phyloP scores from a whole-genome alignment of 2,329 filamentous ascomycete genomes.

The Talaromyces sp. region DNA sequence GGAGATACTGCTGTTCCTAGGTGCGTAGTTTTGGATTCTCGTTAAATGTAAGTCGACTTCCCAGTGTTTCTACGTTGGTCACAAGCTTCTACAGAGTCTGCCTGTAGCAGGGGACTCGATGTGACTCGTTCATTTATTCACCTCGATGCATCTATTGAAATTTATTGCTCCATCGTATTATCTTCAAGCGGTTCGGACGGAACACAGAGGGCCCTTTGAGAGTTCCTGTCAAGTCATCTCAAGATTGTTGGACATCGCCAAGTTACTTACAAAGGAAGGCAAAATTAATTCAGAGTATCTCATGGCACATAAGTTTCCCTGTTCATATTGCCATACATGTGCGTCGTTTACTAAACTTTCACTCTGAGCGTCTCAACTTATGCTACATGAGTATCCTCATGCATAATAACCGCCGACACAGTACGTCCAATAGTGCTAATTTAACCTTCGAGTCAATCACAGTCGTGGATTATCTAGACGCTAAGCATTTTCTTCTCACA shows the following conservation, averaged over 20 bases:
- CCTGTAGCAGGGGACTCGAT: background rate
- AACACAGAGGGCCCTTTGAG: background rate
- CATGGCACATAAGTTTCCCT: background rate
- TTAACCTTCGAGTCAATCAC: background rate
- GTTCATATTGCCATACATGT: too few species aligned
- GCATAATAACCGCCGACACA: constrained; percentile 5
- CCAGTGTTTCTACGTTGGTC: background rate
- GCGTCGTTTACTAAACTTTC: background rate
- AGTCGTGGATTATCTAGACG: background rate
- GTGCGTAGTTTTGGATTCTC: background rate
- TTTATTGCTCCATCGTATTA: background rate
- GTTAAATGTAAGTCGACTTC: background rate
- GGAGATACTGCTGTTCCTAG: background rate
- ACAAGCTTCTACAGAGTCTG: background rate
- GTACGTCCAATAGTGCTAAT: background rate
- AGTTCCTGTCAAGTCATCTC: background rate
- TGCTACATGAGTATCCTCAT: constrained; percentile 10
- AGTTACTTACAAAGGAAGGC: background rate
- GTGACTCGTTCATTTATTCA: background rate
- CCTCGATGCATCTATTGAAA: background rate
- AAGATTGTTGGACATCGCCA: background rate
- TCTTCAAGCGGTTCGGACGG: background rate
- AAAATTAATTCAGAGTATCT: background rate
- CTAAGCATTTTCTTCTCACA: background rate
- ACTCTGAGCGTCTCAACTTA: background rate